phyloP scores from a whole-genome alignment of 2,329 filamentous ascomycete species.

The Aureobasidium vineae region DNA sequence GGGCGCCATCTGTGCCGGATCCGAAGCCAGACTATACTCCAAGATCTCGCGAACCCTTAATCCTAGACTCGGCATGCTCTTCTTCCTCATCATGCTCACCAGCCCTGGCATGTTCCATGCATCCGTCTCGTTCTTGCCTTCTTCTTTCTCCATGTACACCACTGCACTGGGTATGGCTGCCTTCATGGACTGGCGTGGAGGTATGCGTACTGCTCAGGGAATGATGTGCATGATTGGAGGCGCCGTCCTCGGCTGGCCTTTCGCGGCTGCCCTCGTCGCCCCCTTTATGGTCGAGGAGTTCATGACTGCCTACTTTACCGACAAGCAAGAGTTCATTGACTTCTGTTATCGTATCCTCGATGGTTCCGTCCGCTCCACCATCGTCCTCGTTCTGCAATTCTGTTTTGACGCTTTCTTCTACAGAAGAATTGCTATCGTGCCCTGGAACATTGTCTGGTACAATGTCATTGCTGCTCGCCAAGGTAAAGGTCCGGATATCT shows the following conservation, averaged over 20 bases:
- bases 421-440: constrained; percentile 70
- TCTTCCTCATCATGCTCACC: constrained; percentile 70
- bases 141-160: constrained; percentile 95
- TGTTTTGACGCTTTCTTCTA: constrained; percentile 82
- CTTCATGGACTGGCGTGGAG: constrained; percentile 86
- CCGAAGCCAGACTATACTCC: constrained; percentile 78
- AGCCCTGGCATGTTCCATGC: constrained; percentile 95
- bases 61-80: constrained; percentile 79
- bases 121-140: constrained; percentile 81
- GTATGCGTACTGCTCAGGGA: constrained; percentile 74
- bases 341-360: constrained; percentile 55
- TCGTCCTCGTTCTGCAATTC: constrained; percentile 69
- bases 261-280: constrained; percentile 75
- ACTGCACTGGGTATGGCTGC: constrained; percentile 80
- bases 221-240: constrained; percentile 90
- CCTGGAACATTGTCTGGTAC: constrained; percentile 93
- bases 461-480: constrained; percentile 73
- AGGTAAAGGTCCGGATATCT: constrained; percentile 80
- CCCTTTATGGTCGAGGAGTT: constrained; percentile 81
- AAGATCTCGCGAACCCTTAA: constrained; percentile 74
- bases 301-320: constrained; percentile 51
- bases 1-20: constrained; percentile 72
- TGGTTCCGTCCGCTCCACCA: constrained; percentile 63
- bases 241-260: constrained; percentile 89
- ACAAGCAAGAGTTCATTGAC: constrained; percentile 51